Evolutionary conservation across 2,329 filamentous ascomycete genomes (phyloP), one percentile per base, ranked within the genome.

Genomic region (Albifimbria verrucaria): DNA sequence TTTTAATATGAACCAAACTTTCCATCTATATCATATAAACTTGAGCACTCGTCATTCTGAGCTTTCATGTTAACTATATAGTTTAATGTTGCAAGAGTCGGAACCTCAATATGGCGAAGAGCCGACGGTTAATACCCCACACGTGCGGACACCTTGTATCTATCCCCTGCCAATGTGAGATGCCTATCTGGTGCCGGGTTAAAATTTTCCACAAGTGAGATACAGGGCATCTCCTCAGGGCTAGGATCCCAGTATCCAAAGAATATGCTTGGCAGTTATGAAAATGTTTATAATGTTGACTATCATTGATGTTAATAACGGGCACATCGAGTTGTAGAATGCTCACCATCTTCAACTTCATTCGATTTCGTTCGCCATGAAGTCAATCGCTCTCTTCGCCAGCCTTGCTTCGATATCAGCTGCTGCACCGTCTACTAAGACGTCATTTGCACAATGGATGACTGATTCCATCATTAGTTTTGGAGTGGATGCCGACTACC

Each of bases 401-500:
- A n/a, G 15, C 12, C 32, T 39, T 15, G 12, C 32, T 4, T 12
- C 5, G 12, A 39, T n/a, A n/a, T 39, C 32, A n/a, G 32, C 32
- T 39, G 32, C 32, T 6, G 12, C 18, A 4, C 32, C 32, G 32
- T 39, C 32, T n/a, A n/a, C 32, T 4, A 39, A 39, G 11, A 12
- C 12, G 32, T 39, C 32, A 12, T 39, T 39, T 39, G 32, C 72
- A 0, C 52, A 59, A 10, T 67, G 63, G 63, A 72, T 80, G 70
- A 72, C 77, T 7, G 70, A 77, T 50, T 80, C 77, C 2, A 76
- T 78, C 59, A 73, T 80, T 50, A 60, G 65, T 54, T 66, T 68
- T 57, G 68, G 69, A 23, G 68, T 77, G 3, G 53, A 64, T 5
- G 62, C 72, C 0, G 71, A 70, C 11, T 70, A 70, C 49, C 65